Base-by-base conservation (phyloP, 1,284 basidiomycete genomes). In the Trichosporon asahii region DNA sequence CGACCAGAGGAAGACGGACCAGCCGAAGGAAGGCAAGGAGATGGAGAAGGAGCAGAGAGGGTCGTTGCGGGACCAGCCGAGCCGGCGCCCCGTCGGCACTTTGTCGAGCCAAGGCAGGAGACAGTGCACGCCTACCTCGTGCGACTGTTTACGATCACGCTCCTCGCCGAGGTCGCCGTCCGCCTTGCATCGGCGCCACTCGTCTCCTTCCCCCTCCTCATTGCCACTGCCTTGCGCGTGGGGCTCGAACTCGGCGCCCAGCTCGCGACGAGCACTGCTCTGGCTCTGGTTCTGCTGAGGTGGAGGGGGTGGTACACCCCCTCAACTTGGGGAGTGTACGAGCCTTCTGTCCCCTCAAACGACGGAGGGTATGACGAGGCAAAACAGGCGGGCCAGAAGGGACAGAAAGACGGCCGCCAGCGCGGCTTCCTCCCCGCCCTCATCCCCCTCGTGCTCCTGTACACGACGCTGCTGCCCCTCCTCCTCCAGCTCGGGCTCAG, bases 391-490 rank as follows among this genome's bases (percentile, higher is more conserved):
- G 2, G 15, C 6, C 5, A 14, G 15, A 60, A 15, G 31, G 8
- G 29, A 5, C 15, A 31, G 18, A 31, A 64, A 15, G 80, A 80
- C 73, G 80, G 79, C 2, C 64, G 80, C 15, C 74, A 74, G 49
- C 70, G 72, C 18, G 70, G 77, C 65, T 81, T 82, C 70, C 61
- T 71, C 75, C 87, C 89, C 66, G 89, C 89, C 0, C 86, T 93
- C 44, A 88, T 95, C 44, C 89, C 92, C 1, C 86, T 95, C 18
- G 90, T 90, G 3, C 85, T 95, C 3, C 86, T 95, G 72, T 95
- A 94, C 79, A 93, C 93, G 0, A 93, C 94, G 1, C 84, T 95
- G 40, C 90, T 91, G 1, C 95, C 95, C 74, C 87, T 94, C 9
- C 90, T 95, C 78, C 87, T 96, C 3, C 88, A 95, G 25, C 89